These are phyloP conservation scores for Psilocybe cyanescens DNA, from an alignment of 768 basidiomycete species.

Conservation along the genomic window DNA sequence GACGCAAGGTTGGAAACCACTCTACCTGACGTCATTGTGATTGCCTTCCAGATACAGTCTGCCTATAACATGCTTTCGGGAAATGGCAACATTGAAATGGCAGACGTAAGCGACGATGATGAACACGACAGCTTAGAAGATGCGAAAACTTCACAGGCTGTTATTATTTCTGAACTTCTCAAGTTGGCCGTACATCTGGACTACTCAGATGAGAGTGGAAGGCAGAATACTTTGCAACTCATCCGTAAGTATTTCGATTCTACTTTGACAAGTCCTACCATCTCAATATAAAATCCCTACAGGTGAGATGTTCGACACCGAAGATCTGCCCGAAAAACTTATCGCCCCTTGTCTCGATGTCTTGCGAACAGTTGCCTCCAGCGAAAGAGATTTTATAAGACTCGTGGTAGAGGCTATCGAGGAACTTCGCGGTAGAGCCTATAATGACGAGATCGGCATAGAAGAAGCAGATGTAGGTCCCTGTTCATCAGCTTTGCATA, in stretches of 20 bases:
- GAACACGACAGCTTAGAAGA: constrained; percentile 50
- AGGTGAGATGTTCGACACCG: constrained; percentile 84
- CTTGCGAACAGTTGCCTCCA: constrained; percentile 67
- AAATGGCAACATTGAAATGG: constrained; percentile 21
- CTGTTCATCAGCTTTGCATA: background rate
- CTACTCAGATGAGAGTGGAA: constrained; percentile 90
- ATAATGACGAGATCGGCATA: constrained; percentile 41
- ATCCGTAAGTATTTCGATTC: constrained; percentile 61
- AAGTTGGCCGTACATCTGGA: constrained; percentile 80
- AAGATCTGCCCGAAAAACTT: constrained; percentile 68
- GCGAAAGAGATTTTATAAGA: constrained; percentile 84
- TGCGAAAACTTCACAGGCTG: constrained; percentile 53
- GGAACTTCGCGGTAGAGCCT: constrained; percentile 63
- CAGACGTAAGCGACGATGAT: constrained; percentile 27
- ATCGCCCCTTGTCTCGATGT: constrained; percentile 84
- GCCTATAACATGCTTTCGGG: constrained; percentile 60
- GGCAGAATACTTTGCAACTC: constrained; percentile 85
- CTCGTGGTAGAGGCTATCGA: constrained; percentile 89
- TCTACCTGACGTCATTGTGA: constrained; percentile 82
- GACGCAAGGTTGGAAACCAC: constrained; percentile 64
- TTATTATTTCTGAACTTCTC: constrained; percentile 82
- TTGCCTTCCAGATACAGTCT: constrained; percentile 77
- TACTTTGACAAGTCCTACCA: background rate
- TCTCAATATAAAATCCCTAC: constrained; percentile 3
- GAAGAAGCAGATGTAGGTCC: constrained; percentile 18